Conservation (phyloP, 148 eudicot genomes). For the Nepenthes gracilis region DNA sequence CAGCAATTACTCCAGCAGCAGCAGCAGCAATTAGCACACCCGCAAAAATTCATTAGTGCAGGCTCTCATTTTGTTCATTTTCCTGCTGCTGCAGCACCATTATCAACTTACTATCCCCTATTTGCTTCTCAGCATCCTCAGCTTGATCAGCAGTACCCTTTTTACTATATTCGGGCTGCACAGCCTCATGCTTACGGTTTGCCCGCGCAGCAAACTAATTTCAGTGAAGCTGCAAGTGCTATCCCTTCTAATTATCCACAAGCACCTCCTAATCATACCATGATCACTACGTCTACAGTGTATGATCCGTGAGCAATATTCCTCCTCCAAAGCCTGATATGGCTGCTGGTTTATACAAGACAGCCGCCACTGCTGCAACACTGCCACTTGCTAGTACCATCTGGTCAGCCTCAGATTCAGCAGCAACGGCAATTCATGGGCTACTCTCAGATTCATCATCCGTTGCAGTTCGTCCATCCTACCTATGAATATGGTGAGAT, state of each 20-base stretch:
- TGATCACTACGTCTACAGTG: slow-evolving; percentile 12
- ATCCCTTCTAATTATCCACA: slow-evolving; percentile 29
- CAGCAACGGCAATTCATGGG: slow-evolving; percentile 41
- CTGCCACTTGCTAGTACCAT: slow-evolving; percentile 30
- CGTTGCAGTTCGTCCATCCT: slow-evolving; percentile 50
- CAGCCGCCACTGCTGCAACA: slow-evolving; percentile 20
- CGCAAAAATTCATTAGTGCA: slow-evolving; percentile 42
- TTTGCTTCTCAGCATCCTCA: slow-evolving; percentile 63
- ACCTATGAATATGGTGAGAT: slow-evolving; percentile 57
- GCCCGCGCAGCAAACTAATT: slow-evolving; percentile 27
- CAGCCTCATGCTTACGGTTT: slow-evolving; percentile 55
- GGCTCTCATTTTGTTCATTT: slow-evolving; percentile 52
- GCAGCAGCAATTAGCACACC: not conserved
- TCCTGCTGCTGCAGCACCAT: slow-evolving; percentile 33
- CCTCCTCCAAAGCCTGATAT: slow-evolving; percentile 42
- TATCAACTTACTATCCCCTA: slow-evolving; percentile 44
- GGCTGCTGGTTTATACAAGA: slow-evolving; percentile 35
- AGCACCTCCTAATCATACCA: slow-evolving; percentile 27
- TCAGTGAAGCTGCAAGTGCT: slow-evolving; percentile 19
- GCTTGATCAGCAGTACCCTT: slow-evolving; percentile 32
- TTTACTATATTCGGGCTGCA: slow-evolving; percentile 51
- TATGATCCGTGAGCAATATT: slow-evolving; percentile 25
- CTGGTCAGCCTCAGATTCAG: slow-evolving; percentile 7
- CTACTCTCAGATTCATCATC: slow-evolving; percentile 58
- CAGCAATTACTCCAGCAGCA: not conserved